Base-by-base conservation (phyloP, 148 eudicot species). In the Persicaria maculosa region DNA sequence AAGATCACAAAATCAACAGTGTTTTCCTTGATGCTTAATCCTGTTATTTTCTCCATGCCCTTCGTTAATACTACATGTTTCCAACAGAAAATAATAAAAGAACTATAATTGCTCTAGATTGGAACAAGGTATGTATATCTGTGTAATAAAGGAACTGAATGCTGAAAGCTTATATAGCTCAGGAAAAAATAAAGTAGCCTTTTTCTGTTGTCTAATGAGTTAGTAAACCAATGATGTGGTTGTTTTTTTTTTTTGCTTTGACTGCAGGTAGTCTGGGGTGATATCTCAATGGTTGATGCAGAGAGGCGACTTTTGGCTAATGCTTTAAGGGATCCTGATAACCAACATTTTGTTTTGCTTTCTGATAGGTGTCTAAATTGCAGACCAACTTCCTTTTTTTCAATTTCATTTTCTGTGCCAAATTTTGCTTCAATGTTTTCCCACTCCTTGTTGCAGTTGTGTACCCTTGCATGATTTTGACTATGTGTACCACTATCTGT, bases 231-330 rank as follows among this genome's bases (percentile, higher is more conserved):
- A 44, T 47, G 9, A 47, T 47, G 73, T 71, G 9, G 15, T 10
- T 68, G 16, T 0, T 31, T 36, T 54, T 36, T 65, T 47, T 79
- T 72, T 62, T 62, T 62, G 11, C 72, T 57, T 69, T 68, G 44
- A 59, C 61, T 75, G 81, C 90, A 95, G 97, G 97, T 92, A 62
- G 92, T 77, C 17, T 95, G 98, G 98, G 98, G 98, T 67, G 85
- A 84, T 77, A 87, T 95, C 74, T 95, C 98, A 74, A 92, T 95
- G 98, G 88, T 95, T 74, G 94, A 95, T 83, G 97, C 98, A 73
- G 98, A 95, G 81, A 86, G 83, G 77, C 86, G 98, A 72, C 97
- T 95, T 76, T 78, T 95, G 78, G 97, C 88, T 64, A 81, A 92
- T 87, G 98, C 98, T 75, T 84, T 95, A 31, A 81, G 75, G 75